Base-by-base conservation (phyloP, 768 basidiomycete genomes). In the Amylocystis lapponica region DNA sequence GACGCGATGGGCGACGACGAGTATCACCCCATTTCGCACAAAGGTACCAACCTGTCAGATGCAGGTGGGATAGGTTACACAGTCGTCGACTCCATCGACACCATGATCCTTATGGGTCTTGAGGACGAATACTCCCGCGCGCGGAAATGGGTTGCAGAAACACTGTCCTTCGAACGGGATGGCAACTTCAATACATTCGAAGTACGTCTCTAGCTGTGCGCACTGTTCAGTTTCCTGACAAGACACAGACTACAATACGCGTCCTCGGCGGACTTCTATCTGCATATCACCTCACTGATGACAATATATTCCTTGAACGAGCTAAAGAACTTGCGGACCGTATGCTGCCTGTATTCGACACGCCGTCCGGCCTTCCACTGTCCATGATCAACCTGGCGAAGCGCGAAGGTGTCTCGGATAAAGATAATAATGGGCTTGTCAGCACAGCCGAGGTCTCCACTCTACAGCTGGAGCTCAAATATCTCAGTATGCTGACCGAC, bases 1-100 rank as follows among this genome's bases (percentile, higher is more conserved):
- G 81, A 96, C 59, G 93, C 93, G 2, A 92, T 90, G 79, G 93
- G 93, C 1, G 75, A 75, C 43, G 92, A 96, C 66, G 89, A 95
- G 61, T 96, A 91, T 55, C 90, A 95, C 55, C 93, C 94, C 0
- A 72, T 98, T 19, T 75, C 75, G 40, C 72, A 72, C 37, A 66
- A 64, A 21, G 94, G 94, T 4, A 75, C 78, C 8, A 92, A 98
- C 60, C 71, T 98, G 22, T 84, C 86, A 0, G 52, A 64, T 4
- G 81, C 79, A 2, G 90, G 88, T 27, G 65, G 88, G 12, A 83
- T 96, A 39, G 92, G 92, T 19, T 94, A 92, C 59, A 89, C 83
- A 27, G 83, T 98, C 34, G 75, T 86, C 43, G 94, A 96, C 56
- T 81, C 87, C 0, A 71, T 96, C 14, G 94, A 96, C 62, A 84